Evolutionary conservation across 371 early-diverging fungal species (phyloP), one percentile per base, ranked within the genome.

Genomic region (Mucor mucedo): DNA sequence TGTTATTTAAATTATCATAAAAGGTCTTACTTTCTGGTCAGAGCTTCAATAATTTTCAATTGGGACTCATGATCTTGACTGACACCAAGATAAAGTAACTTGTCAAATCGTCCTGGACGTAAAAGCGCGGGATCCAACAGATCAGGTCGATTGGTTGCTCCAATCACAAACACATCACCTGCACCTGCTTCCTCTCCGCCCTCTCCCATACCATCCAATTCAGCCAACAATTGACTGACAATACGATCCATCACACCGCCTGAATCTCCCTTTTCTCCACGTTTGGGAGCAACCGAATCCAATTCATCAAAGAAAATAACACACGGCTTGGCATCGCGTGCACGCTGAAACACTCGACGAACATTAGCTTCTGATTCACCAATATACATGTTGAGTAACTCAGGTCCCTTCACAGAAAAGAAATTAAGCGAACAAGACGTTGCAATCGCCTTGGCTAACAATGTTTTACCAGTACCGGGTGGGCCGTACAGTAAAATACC

Each of bases 291-390:
- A 6, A 99, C 94, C 0, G 98, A 95, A 83, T 99, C 99, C 75
- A 99, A 79, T 77, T 99, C 99, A 76, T 99, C 99, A 74, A 99
- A 99, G 78, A 99, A 99, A 53, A 99, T 95, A 21, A 99, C 99
- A 67, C 99, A 95, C 0, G 99, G 99, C 45, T 93, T 90, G 14
- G 98, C 98, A 76, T 99, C 98, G 60, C 99, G 90, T 8, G 99
- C 99, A 57, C 92, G 87, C 70, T 99, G 96, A 82, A 99, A 99
- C 16, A 98, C 95, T 41, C 94, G 87, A 8, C 99, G 91, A 4
- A 99, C 95, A 71, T 99, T 99, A 2, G 93, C 93, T 76, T 96
- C 96, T 32, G 94, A 93, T 75, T 97, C 97, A 72, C 98, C 98
- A 75, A 98, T 95, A 72, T 97, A 98, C 92, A 78, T 80, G 21